Percentiles rank a stretch among this genome's conserved stretches.
phyloP scores from a whole-genome alignment of 139 green algal species.

The Chlorella sp. region DNA sequence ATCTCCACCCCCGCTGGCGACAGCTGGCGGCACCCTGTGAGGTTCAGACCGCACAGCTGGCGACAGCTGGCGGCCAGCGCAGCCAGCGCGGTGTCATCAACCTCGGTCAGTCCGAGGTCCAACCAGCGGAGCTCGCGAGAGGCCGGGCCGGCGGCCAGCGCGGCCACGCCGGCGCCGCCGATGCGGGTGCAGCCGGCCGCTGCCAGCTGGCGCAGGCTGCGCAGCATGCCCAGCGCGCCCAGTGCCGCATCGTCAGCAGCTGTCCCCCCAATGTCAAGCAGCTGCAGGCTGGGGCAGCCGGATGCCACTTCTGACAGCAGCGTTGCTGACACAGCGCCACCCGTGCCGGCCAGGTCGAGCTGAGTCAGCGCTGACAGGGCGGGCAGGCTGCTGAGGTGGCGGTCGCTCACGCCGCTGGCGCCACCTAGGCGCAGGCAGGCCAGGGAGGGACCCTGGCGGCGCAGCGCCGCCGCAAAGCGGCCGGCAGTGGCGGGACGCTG shows the following conservation, averaged over 20 bases:
- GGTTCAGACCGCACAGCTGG: not conserved
- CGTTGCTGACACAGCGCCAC: not conserved
- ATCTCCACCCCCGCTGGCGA: not conserved
- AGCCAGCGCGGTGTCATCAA: not conserved
- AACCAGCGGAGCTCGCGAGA: not conserved
- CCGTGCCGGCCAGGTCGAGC: constrained; percentile 7
- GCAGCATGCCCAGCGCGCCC: not conserved
- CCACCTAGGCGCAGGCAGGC: constrained; percentile 18
- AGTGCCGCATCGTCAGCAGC: constrained; percentile 8
- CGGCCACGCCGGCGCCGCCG: not conserved
- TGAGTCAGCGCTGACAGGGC: not conserved
- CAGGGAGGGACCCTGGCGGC: constrained; percentile 14
- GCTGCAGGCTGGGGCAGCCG: not conserved
- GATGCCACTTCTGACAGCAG: constrained; percentile 8
- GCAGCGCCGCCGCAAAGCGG: constrained; percentile 17
- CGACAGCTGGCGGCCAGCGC: not conserved
- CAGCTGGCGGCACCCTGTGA: constrained; percentile 12
- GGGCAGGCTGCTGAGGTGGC: constrained; percentile 20
- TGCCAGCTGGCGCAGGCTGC: not conserved
- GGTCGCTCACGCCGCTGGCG: constrained; percentile 16
- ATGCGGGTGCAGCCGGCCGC: not conserved
- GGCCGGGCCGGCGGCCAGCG: not conserved
- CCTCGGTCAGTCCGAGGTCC: constrained; percentile 6
- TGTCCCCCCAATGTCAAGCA: constrained; percentile 17
- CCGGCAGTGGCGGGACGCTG: constrained; percentile 22